Percentiles rank a stretch among this genome's conserved stretches.
Evolutionary conservation across 2,329 filamentous ascomycete genomes (phyloP).

Genomic region (Graphiopsis chlorocephala): DNA sequence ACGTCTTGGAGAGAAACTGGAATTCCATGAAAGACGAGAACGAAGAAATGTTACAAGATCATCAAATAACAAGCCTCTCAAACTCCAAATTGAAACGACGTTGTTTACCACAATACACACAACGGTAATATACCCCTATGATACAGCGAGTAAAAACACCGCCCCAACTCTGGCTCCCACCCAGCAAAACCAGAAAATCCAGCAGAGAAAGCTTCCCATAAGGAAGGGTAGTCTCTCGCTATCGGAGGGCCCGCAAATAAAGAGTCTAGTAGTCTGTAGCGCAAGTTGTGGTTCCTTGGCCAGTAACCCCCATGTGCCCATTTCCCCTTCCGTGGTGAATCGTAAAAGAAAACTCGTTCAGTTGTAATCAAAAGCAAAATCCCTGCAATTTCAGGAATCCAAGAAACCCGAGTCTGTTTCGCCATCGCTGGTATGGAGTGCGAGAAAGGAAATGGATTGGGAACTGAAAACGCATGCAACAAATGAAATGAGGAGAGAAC

Average conservation of each 20-base stretch:
- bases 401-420: neutral
- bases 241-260: neutral
- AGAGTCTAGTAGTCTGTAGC: neutral
- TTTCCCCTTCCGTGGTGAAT: neutral
- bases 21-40: neutral
- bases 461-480: neutral
- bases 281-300: neutral
- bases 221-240: neutral
- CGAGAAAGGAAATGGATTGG: neutral
- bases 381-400: neutral
- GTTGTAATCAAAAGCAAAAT: neutral
- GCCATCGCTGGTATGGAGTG: neutral
- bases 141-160: neutral
- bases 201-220: neutral
- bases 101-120: neutral
- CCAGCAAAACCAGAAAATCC: neutral
- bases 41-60: neutral
- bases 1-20: neutral
- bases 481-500: neutral
- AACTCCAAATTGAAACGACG: neutral
- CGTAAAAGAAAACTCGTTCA: neutral
- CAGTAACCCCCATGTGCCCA: neutral
- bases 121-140: slow-evolving; percentile 3
- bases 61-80: neutral
- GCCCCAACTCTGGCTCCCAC: neutral